Evolutionary conservation across 1,284 basidiomycete genomes (phyloP).

Genomic region (Trametes sp.): DNA sequence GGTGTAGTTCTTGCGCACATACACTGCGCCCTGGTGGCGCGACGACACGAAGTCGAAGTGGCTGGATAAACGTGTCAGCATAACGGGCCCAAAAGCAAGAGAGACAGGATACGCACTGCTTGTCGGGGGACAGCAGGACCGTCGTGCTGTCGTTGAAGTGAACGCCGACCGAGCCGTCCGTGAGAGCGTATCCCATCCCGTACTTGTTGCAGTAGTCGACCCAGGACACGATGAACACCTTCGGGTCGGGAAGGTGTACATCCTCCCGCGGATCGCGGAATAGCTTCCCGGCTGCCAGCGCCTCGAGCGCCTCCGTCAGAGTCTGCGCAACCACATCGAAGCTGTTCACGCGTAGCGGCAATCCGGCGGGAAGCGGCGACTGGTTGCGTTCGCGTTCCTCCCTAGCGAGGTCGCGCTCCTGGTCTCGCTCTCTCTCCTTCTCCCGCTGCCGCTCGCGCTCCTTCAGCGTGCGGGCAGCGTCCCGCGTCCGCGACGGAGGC

Average conservation of each 20-base stretch:
- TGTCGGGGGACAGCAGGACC: conserved; percentile 85
- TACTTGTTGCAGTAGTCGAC: conserved; percentile 99
- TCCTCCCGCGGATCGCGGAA: conserved; percentile 72
- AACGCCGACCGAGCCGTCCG: conserved; percentile 93
- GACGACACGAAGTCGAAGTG: conserved; percentile 87
- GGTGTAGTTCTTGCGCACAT: conserved; percentile 72
- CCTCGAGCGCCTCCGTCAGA: conserved; percentile 74
- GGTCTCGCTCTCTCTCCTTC: conserved; percentile 28
- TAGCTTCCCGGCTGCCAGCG: conserved; percentile 61
- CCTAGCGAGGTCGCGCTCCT: conserved; percentile 27
- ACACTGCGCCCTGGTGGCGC: conserved; percentile 67
- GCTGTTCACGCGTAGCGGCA: conserved; percentile 53
- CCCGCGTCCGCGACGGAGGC: conserved; percentile 20
- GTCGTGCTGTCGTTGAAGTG: conserved; percentile 96
- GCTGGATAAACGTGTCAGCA: conserved; percentile 48
- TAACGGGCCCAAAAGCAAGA: background rate
- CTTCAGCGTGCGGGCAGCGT: conserved; percentile 24
- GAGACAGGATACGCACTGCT: conserved; percentile 62
- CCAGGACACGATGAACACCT: conserved; percentile 96
- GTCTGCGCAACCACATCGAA: conserved; percentile 76
- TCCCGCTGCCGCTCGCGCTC: conserved; percentile 36
- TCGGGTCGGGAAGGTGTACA: conserved; percentile 65
- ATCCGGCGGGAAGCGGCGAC: conserved; percentile 18
- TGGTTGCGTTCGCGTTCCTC: conserved; percentile 29
- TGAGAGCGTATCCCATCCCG: conserved; percentile 97